These are phyloP conservation scores for Sarocladium kiliense DNA, from an alignment of 2,329 filamentous ascomycete species.

Conservation along the genomic window DNA sequence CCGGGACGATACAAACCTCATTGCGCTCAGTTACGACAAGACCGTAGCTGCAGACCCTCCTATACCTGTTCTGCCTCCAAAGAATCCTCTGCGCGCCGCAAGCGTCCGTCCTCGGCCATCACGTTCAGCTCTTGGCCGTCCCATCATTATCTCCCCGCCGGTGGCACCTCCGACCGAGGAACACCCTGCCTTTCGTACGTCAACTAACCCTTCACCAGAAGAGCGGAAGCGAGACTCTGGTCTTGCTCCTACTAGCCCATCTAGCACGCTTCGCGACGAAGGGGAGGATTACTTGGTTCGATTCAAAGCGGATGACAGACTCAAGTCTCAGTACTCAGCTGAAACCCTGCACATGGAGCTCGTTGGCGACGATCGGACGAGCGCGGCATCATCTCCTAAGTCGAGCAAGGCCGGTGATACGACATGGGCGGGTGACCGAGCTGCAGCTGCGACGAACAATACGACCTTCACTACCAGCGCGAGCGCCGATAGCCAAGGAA, in stretches of 20 bases:
- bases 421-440: slow-evolving; percentile 1
- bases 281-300: slow-evolving; percentile 8
- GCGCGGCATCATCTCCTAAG: neutral
- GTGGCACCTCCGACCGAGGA: slow-evolving; percentile 43
- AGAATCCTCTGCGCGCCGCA: neutral
- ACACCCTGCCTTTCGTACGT: slow-evolving; percentile 45
- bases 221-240: slow-evolving; percentile 52
- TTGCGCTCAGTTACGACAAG: slow-evolving; percentile 57
- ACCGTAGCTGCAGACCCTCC: slow-evolving; percentile 46
- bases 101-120: neutral
- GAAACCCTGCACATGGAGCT: slow-evolving; percentile 21
- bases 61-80: neutral
- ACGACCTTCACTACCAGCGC: neutral
- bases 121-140: slow-evolving; percentile 12
- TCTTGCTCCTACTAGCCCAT: slow-evolving; percentile 40
- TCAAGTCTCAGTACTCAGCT: neutral
- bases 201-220: slow-evolving; percentile 23
- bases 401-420: slow-evolving; percentile 1
- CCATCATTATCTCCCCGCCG: slow-evolving; percentile 25
- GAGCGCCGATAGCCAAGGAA: neutral
- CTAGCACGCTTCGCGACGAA: slow-evolving; percentile 10
- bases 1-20: slow-evolving; percentile 44
- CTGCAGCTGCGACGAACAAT: neutral
- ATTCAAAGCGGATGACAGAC: neutral
- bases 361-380: slow-evolving; percentile 21